Evolutionary conservation across 805 yeast genomes (phyloP).

Genomic region (Lachancea kluyveri): DNA sequence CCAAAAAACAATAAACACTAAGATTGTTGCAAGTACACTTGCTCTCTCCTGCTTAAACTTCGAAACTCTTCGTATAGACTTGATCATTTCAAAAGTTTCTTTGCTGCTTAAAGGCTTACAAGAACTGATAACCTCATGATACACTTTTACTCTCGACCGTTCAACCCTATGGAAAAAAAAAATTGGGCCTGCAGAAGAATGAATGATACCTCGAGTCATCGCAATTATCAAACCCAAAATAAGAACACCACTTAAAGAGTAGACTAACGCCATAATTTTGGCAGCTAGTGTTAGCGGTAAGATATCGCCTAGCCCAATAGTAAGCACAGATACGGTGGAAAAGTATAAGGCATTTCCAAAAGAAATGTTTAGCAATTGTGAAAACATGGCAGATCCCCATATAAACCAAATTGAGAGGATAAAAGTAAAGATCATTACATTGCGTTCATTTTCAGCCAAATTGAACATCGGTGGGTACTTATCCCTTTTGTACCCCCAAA

Average conservation of each 20-base stretch:
- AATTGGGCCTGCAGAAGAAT: constrained; percentile 56
- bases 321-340: constrained; percentile 65
- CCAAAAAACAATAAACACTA: constrained; percentile 54
- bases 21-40: constrained; percentile 36
- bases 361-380: constrained; percentile 38
- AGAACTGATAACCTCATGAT: constrained; percentile 11
- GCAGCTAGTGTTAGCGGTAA: constrained; percentile 48
- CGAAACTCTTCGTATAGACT: constrained; percentile 41
- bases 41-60: constrained; percentile 32
- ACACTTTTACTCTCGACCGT: constrained; percentile 34
- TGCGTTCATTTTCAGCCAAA: constrained; percentile 59
- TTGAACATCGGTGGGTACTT: constrained; percentile 70
- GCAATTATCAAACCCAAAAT: constrained; percentile 69
- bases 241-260: constrained; percentile 64
- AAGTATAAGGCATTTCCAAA: constrained; percentile 70
- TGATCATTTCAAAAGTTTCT: constrained; percentile 52
- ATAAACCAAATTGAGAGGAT: constrained; percentile 61
- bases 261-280: constrained; percentile 53
- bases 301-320: constrained; percentile 79
- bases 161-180: constrained; percentile 64
- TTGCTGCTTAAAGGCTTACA: constrained; percentile 31
- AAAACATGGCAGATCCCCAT: constrained; percentile 60
- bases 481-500: constrained; percentile 48
- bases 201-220: constrained; percentile 59
- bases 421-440: constrained; percentile 67